These are phyloP conservation scores for Zygotorulaspora chibaensis DNA, from an alignment of 805 yeast species.

Conservation along the genomic window DNA sequence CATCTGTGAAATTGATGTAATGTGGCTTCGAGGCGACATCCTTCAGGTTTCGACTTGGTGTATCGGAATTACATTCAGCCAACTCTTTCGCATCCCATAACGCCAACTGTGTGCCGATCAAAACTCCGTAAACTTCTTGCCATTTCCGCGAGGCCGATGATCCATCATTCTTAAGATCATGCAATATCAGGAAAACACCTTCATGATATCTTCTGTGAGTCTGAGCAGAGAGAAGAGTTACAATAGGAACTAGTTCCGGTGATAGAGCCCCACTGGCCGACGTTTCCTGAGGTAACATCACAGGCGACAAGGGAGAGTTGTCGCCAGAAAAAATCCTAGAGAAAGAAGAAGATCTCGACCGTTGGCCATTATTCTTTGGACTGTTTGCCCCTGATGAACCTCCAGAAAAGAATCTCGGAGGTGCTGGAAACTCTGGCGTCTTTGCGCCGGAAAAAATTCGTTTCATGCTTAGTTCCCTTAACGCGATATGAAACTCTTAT, in stretches of 20 bases:
- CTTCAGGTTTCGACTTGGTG: conserved; percentile 40
- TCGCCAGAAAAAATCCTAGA: conserved; percentile 20
- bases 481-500: too few relatives aligned
- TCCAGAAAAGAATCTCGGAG: conserved; percentile 24
- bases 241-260: conserved; percentile 57
- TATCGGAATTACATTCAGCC: conserved; percentile 44
- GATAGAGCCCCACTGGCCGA: conserved; percentile 23
- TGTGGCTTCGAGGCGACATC: conserved; percentile 70
- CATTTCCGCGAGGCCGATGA: conserved; percentile 78
- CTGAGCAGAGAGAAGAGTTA: conserved; percentile 69
- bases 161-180: conserved; percentile 80
- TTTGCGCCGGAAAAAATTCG: conserved; percentile 28
- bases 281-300: conserved; percentile 16
- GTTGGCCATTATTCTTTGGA: conserved; percentile 9
- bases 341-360: conserved; percentile 24
- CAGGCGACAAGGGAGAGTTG: conserved; percentile 17
- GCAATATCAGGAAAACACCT: conserved; percentile 68
- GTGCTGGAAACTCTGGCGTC: conserved; percentile 25
- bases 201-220: conserved; percentile 70
- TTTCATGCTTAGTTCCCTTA: conserved; percentile 18
- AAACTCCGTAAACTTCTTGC: conserved; percentile 89
- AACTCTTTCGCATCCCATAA: conserved; percentile 81
- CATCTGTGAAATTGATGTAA: conserved; percentile 87
- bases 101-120: conserved; percentile 87
- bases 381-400: conserved; percentile 12